Evolutionary conservation across 2,329 filamentous ascomycete genomes (phyloP).

Genomic region (Ceratocystis huliohia): DNA sequence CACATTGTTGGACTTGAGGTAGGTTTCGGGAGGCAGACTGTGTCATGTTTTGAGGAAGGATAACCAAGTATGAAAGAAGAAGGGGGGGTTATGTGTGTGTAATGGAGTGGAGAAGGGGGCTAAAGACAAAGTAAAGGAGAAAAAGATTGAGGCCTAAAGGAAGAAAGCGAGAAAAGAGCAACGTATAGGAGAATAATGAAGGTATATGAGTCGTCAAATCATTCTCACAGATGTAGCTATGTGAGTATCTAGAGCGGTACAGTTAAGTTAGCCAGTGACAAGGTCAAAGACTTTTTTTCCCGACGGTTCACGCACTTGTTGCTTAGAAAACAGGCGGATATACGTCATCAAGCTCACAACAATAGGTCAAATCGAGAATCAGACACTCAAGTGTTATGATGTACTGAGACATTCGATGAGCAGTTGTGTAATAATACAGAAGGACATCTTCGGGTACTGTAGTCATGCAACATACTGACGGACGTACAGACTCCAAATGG

Average conservation of each 20-base stretch:
- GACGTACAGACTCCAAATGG: background rate
- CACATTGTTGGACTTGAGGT: background rate
- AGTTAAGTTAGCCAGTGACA: background rate
- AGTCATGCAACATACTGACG: background rate
- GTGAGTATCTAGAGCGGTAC: background rate
- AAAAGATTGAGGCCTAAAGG: background rate
- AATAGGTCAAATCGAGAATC: slow-evolving; percentile 3
- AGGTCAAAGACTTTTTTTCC: background rate
- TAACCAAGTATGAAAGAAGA: background rate
- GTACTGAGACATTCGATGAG: slow-evolving; percentile 3
- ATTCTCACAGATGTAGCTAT: slow-evolving; percentile 6
- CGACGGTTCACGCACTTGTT: slow-evolving; percentile 3
- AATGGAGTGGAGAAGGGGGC: background rate
- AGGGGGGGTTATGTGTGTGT: background rate
- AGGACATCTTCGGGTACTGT: slow-evolving; percentile 2
- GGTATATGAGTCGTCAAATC: slow-evolving; percentile 7
- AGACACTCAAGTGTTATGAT: background rate
- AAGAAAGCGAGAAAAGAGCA: background rate
- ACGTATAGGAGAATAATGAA: background rate
- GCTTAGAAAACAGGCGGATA: background rate
- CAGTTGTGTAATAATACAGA: background rate
- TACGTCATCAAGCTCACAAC: slow-evolving; percentile 1
- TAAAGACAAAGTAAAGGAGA: background rate
- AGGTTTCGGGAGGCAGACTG: background rate
- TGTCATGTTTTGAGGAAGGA: slow-evolving; percentile 1